A percentile compares a stretch with the other conserved stretches of the same genome.
Conservation (phyloP, 768 basidiomycete species). For the Cantharellus anzutake region DNA sequence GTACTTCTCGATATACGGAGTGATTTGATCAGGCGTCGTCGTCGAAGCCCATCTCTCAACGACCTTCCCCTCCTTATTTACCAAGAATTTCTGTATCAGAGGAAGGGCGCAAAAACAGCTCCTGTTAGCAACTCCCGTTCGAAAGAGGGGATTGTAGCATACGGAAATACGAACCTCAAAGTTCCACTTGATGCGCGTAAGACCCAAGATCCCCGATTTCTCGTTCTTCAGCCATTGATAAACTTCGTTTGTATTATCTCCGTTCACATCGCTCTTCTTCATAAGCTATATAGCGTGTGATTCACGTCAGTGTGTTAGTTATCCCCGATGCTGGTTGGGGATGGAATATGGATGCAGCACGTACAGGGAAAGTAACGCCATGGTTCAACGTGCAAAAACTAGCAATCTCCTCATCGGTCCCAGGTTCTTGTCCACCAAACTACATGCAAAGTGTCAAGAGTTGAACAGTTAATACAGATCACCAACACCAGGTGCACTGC, state of each 20-base stretch:
- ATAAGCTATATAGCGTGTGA: constrained; percentile 25
- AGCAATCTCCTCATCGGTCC: constrained; percentile 51
- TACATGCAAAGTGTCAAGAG: constrained; percentile 14
- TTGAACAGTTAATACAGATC: background rate
- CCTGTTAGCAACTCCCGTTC: background rate
- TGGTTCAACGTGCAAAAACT: constrained; percentile 62
- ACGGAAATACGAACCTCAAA: constrained; percentile 39
- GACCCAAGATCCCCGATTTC: constrained; percentile 53
- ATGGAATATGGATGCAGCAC: background rate
- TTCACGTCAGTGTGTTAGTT: background rate
- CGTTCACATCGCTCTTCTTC: constrained; percentile 90
- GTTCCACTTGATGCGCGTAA: constrained; percentile 76
- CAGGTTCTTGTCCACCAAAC: constrained; percentile 79
- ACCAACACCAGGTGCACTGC: background rate
- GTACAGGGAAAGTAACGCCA: constrained; percentile 62
- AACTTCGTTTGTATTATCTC: constrained; percentile 52
- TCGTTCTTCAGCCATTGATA: constrained; percentile 71
- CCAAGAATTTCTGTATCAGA: constrained; percentile 34
- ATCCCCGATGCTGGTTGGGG: background rate
- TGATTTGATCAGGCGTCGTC: constrained; percentile 39
- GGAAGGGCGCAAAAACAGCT: background rate
- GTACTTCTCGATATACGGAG: constrained; percentile 36
- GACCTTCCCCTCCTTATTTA: constrained; percentile 60
- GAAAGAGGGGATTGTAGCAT: background rate
- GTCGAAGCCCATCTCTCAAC: constrained; percentile 61